These are phyloP conservation scores for Sarcocystis neurona DNA, from an alignment of 169 alveolate species.

Conservation along the genomic window DNA sequence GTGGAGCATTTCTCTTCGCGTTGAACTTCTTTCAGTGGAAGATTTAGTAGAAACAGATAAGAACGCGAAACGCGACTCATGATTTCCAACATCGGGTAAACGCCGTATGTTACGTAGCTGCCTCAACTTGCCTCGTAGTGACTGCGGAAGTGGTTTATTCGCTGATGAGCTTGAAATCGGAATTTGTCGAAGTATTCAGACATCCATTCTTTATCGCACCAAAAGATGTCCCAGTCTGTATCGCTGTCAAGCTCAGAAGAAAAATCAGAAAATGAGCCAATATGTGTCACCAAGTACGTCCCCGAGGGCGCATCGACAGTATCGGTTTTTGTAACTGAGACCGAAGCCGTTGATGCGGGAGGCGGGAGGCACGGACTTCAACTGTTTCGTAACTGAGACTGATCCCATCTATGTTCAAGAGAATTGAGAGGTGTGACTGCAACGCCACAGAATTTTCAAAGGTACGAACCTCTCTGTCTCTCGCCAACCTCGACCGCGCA, in stretches of 20 bases:
- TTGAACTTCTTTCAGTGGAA: no score
- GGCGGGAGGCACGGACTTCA: slow-evolving; percentile 39
- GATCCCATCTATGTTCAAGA: background rate
- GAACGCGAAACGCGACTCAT: no score
- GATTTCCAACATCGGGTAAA: no score
- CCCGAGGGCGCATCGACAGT: no score
- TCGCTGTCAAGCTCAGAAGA: slow-evolving; percentile 74
- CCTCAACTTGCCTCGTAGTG: slow-evolving; percentile 88
- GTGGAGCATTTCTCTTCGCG: no score
- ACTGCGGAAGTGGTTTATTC: slow-evolving; percentile 92
- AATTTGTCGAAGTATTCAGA: slow-evolving; percentile 87
- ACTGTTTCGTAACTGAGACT: background rate
- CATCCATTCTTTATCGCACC: slow-evolving; percentile 94
- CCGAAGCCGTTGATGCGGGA: background rate
- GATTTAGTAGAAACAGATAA: no score
- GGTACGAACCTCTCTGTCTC: slow-evolving; percentile 75
- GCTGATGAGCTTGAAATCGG: slow-evolving; percentile 85
- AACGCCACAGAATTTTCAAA: no score
- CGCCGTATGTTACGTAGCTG: background rate
- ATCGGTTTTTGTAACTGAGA: background rate
- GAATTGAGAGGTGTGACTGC: background rate
- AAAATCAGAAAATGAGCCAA: background rate
- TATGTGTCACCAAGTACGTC: background rate
- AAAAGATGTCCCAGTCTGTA: slow-evolving; percentile 89
- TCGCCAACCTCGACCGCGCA: slow-evolving; percentile 87